Evolutionary conservation across 2,329 filamentous ascomycete species (phyloP), one percentile per base, ranked within the genome.

Genomic region (Lomentospora prolificans): DNA sequence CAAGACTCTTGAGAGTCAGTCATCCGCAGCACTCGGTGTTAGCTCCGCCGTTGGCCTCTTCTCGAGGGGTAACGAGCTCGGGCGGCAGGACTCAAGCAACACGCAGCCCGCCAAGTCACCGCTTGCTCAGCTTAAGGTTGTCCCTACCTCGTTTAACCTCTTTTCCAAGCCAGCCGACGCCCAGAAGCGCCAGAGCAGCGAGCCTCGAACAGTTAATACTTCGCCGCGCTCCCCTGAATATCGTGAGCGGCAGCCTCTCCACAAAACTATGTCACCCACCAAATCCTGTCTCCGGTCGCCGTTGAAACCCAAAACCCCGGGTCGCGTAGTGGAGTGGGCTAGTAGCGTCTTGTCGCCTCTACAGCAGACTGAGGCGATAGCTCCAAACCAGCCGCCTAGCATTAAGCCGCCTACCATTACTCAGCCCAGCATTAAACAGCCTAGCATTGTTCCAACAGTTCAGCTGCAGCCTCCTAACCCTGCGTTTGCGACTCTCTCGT

Each of bases 251-350:
- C 75, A 76, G 2, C 67, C 75, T 3, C 78, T 79, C 10, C 70
- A 75, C 53, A 75, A 72, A 58, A 71, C 74, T n/a, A 73, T 75
- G 3, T 82, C 79, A 1, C 80, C 80, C 0, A 71, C 66, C 7
- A 84, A 83, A 62, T 83, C 80, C 1, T 78, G 73, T 60, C 66
- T 84, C 24, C 75, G 80, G 17, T 81, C 80, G 3, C 78, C 79
- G 0, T 63, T 80, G 17, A 84, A 83, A 61, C 75, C 77, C 3
- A 80, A 75, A 58, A 82, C 78, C 2, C 78, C 78, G 0, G 80
- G 80, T 3, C 75, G 78, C 0, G 76, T 82, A 0, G 80, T 84
- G 12, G 78, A 80, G 57, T 83, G 82, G 60, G 76, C 75, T 0
- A 76, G 73, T 64, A 77, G 71, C 63, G 74, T 74, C 1, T 64